Base-by-base conservation (phyloP, 169 alveolate species). In the Plasmodium billcollinsi region DNA sequence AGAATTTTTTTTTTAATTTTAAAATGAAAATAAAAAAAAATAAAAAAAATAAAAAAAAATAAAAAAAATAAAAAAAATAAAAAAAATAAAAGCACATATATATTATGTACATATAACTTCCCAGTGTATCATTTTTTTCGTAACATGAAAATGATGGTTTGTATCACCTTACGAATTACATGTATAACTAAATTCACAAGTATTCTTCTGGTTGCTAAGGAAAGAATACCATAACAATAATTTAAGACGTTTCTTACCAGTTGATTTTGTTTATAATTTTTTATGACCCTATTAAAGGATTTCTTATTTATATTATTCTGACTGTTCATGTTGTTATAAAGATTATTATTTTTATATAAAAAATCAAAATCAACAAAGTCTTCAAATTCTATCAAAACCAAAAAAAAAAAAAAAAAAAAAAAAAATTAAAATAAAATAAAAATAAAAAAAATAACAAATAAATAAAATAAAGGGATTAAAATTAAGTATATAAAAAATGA, bases 161-260 rank as follows among this genome's bases (percentile, higher is more conserved):
- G 89, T 54, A 80, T 43, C 18, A 69, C 43, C 26, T 72, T 80
- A 50, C 83, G 6, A 21, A 80, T 24, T 33, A 80, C 5, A 3
- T 80, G 83, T 7, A 69, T 29, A 8, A 52, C 56, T 4, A 80
- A 29, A 52, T 80, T 66, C 1, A 80, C 90, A 4, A 80, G 62
- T 20, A 80, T 54, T 59, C 67, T 66, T 80, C 90, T 29, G 21
- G 73, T 56, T 49, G 90, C 90, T 2, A 80, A 33, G 47, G 90
- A 80, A 39, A 80, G 39, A 24, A 80, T 69, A 14, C 65, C 90
- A 18, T 15, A 15, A 52, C 43, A n/a, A 29, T 80, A 80, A 39
- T 72, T 71, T 20, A 52, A n/a, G 24, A 69, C 43, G 9, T 67
- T 24, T 45, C 43, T 80, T 59, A 15, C n/a, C 43, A 80, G 2